Percentiles rank a stretch among this genome's conserved stretches.
Conservation (phyloP, 1,284 basidiomycete genomes). For the Ceratorhiza oryzae-sativae region DNA sequence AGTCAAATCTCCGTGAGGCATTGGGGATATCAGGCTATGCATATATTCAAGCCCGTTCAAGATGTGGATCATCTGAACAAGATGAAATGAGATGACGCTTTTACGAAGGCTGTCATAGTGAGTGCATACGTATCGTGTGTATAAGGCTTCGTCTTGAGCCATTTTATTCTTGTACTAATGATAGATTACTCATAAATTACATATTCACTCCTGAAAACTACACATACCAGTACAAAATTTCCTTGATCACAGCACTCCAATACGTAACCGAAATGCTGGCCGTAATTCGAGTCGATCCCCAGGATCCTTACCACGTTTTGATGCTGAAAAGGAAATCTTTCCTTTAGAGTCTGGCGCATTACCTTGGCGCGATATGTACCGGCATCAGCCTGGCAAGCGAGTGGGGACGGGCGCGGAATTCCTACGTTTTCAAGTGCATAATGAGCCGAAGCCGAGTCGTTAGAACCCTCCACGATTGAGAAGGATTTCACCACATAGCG, state of each 20-base stretch:
- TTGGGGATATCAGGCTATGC: background rate
- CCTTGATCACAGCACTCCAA: conserved; percentile 18
- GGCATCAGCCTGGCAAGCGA: background rate
- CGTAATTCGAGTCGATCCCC: conserved; percentile 2
- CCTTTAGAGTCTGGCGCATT: background rate
- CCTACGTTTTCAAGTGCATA: background rate
- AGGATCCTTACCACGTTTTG: conserved; percentile 4
- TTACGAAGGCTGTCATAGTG: background rate
- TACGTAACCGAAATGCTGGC: background rate
- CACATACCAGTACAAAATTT: background rate
- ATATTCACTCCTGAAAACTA: no score
- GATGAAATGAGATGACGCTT: background rate
- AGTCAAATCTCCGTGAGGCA: conserved; percentile 20
- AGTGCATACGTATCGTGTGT: background rate
- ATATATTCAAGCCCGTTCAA: conserved; percentile 9
- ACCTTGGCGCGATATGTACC: background rate
- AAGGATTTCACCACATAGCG: background rate
- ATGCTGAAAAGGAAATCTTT: conserved; percentile 4
- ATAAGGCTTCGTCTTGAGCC: conserved; percentile 9
- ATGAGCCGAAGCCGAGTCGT: background rate
- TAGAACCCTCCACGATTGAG: background rate
- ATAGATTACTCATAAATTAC: background rate
- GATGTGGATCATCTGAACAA: conserved; percentile 15
- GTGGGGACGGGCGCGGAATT: background rate
- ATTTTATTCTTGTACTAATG: conserved; percentile 16